Conservation (phyloP, 2,329 filamentous ascomycete species). For the Saccharata proteae region DNA sequence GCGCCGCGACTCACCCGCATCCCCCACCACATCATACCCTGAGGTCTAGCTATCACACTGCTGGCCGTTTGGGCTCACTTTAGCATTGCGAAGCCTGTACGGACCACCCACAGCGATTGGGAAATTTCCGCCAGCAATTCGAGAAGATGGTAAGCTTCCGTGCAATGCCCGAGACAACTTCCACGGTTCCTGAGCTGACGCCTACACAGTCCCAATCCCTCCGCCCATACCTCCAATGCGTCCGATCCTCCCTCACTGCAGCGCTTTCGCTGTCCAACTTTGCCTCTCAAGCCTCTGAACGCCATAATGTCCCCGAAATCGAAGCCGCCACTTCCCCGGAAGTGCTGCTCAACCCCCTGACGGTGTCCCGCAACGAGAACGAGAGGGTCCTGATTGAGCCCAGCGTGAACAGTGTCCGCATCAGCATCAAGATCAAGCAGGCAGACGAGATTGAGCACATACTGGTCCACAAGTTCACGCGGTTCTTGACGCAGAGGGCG, state of each 20-base stretch:
- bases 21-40: too few relatives aligned
- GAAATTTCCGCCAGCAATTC: too few relatives aligned
- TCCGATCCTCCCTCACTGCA: constrained; percentile 85
- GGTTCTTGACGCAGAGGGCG: constrained; percentile 89
- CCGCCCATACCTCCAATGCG: constrained; percentile 90
- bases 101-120: too few relatives aligned
- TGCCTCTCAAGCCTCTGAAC: constrained; percentile 88
- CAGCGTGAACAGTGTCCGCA: constrained; percentile 89
- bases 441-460: constrained; percentile 98
- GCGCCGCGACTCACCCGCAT: too few relatives aligned
- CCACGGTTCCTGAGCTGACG: too few relatives aligned
- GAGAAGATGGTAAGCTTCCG: too few relatives aligned
- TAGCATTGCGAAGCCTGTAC: too few relatives aligned
- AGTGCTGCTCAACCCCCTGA: constrained; percentile 81
- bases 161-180: too few relatives aligned
- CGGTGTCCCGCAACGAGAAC: constrained; percentile 89
- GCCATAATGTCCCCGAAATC: constrained; percentile 96
- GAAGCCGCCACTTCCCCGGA: constrained; percentile 89
- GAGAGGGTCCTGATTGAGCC: constrained; percentile 94
- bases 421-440: constrained; percentile 99
- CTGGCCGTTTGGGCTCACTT: too few relatives aligned
- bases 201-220: constrained; percentile 74
- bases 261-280: constrained; percentile 94
- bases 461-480: constrained; percentile 93
- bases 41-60: too few relatives aligned